These are phyloP conservation scores for Ramalina peruviana DNA, from an alignment of 495 filamentous ascomycete species.

Conservation along the genomic window DNA sequence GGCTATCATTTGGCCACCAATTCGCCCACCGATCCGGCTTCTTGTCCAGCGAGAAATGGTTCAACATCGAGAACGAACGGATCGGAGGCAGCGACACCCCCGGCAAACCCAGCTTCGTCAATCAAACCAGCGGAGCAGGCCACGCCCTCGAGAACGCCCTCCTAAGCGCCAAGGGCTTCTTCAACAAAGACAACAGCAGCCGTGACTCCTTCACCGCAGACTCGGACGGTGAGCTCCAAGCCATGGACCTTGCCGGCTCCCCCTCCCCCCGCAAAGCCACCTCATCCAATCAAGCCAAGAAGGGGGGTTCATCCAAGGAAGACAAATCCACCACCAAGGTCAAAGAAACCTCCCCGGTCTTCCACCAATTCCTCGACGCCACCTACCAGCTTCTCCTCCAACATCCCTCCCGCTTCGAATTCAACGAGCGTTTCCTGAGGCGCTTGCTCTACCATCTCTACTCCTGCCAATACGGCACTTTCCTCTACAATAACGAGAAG, in stretches of 20 bases:
- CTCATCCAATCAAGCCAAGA: conserved; percentile 21
- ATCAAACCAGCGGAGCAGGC: conserved; percentile 41
- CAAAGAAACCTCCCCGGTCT: conserved; percentile 89
- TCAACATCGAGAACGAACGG: conserved; percentile 61
- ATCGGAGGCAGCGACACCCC: conserved; percentile 31
- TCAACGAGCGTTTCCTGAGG: conserved; percentile 87
- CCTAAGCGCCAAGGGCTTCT: conserved; percentile 78
- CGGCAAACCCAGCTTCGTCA: conserved; percentile 28
- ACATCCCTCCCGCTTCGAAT: conserved; percentile 85
- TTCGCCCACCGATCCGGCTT: conserved; percentile 81
- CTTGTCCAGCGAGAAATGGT: conserved; percentile 88
- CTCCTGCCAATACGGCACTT: conserved; percentile 93
- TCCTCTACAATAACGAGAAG: conserved; percentile 90
- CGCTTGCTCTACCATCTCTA: conserved; percentile 88
- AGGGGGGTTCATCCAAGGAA: conserved; percentile 5
- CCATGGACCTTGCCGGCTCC: conserved; percentile 32
- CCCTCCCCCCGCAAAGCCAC: conserved; percentile 31
- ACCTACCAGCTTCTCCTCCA: conserved; percentile 84
- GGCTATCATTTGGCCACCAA: conserved; percentile 95
- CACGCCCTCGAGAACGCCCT: conserved; percentile 80
- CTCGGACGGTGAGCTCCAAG: conserved; percentile 47
- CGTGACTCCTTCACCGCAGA: conserved; percentile 44
- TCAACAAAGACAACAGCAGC: conserved; percentile 60
- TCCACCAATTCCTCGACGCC: conserved; percentile 96
- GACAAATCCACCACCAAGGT: conserved; percentile 48